Evolutionary conservation across 2,329 filamentous ascomycete species (phyloP), one percentile per base, ranked within the genome.

Genomic region (Verticillium isaacii): DNA sequence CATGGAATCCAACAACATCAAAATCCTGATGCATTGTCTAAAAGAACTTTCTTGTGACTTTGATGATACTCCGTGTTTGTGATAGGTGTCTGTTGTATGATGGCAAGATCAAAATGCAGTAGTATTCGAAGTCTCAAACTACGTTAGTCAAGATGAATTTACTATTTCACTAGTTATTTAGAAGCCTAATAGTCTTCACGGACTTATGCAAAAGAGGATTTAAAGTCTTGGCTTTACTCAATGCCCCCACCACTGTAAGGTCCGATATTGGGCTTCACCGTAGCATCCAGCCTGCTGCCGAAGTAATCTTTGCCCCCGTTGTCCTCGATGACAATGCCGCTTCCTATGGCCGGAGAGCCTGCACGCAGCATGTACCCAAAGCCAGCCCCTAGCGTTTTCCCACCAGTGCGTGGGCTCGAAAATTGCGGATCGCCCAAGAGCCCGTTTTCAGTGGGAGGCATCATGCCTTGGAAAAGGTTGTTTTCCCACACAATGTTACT

Each of bases 381-480:
- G 0, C 57, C 66, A 17, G 66, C 65, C 14, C 32, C 61, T 29
- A 67, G 25, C 23, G 52, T 63, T 8, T 62, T 50, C 1, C 50
- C 55, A 0, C 58, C 62, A 1, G 32, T 52, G 0, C 66, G 66
- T 0, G 67, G 63, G 25, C 62, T 60, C 1, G 64, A 61, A 25
- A 69, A 68, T 1, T 23, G 25, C 3, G 67, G 64, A 32, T 69
- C 61, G 0, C 64, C 68, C 8, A 54, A 9, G 32, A 60, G 64
- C 23, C 67, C 68, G 23, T 67, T 65, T 12, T 59, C 29, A 0
- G 63, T 66, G 0, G 66, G 66, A 4, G 15, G 62, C n/a, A 23
- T 32, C 23, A 68, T 58, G 14, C 64, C 61, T 12, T 69, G 63
- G 52, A 70, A 70, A n/a, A 70, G 41, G 39, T 70, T 70, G 59